Conservation (phyloP, 441 rosid genomes). For the Populus hybrid region DNA sequence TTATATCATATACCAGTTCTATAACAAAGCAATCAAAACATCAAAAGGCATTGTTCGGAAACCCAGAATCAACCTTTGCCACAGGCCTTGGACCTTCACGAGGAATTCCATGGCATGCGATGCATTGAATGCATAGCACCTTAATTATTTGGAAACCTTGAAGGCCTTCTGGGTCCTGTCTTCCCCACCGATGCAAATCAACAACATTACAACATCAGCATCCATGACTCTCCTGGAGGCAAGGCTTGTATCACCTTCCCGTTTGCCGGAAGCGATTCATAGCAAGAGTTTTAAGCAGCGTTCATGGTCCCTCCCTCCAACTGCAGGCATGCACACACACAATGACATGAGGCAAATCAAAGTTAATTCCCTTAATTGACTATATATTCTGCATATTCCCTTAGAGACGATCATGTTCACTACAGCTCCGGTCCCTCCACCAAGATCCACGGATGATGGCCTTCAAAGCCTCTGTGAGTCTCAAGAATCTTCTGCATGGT, state of each 20-base stretch:
- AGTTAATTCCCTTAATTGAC: conserved; percentile 33
- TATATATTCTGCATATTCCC: conserved; percentile 28
- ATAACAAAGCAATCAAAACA: too few species aligned
- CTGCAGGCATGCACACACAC: conserved; percentile 22
- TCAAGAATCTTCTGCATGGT: conserved; percentile 64
- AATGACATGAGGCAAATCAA: conserved; percentile 46
- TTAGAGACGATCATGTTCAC: conserved; percentile 58
- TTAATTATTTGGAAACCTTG: conserved; percentile 47
- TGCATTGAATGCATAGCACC: conserved; percentile 50
- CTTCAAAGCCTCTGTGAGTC: conserved; percentile 58
- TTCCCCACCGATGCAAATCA: conserved; percentile 52
- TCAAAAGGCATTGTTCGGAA: too few species aligned
- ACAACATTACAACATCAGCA: conserved; percentile 65
- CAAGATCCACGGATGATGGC: conserved; percentile 61
- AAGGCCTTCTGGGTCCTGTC: conserved; percentile 76
- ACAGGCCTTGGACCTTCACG: conserved; percentile 6
- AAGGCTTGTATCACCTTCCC: conserved; percentile 69
- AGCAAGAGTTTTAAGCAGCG: conserved; percentile 56
- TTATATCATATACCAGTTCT: too few species aligned
- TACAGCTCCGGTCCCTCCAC: conserved; percentile 64
- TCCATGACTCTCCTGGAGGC: conserved; percentile 47
- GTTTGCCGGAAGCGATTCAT: conserved; percentile 54
- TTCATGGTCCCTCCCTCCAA: conserved; percentile 65
- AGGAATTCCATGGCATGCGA: conserved; percentile 61
- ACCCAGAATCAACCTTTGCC: too few species aligned